Percentiles rank a stretch among this genome's conserved stretches.
phyloP scores from a whole-genome alignment of 495 filamentous ascomycete genomes.

The Xylaria intraflava region DNA sequence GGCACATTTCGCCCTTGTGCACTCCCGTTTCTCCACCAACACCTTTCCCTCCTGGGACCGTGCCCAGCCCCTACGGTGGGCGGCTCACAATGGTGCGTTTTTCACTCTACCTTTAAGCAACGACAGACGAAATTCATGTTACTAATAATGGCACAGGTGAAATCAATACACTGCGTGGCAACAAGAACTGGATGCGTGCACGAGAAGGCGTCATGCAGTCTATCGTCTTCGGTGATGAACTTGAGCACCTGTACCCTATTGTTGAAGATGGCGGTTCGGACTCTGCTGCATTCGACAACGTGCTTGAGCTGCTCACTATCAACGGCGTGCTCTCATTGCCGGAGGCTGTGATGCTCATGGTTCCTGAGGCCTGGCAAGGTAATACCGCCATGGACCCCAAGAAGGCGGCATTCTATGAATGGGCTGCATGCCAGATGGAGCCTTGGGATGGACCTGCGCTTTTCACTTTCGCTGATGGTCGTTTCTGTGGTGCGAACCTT shows the following conservation, averaged over 20 bases:
- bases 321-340: slow-evolving; percentile 96
- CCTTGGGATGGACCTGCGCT: slow-evolving; percentile 98
- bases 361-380: slow-evolving; percentile 98
- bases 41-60: slow-evolving; percentile 99
- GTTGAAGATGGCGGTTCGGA: slow-evolving; percentile 97
- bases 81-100: slow-evolving; percentile 84
- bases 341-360: slow-evolving; percentile 98
- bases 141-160: slow-evolving; percentile 48
- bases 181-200: slow-evolving; percentile 99
- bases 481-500: slow-evolving; percentile 97
- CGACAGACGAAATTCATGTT: slow-evolving; percentile 29
- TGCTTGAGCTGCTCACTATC: slow-evolving; percentile 88
- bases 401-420: slow-evolving; percentile 98
- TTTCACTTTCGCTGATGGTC: slow-evolving; percentile 96
- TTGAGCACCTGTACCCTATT: slow-evolving; percentile 87
- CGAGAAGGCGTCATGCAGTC: slow-evolving; percentile 95
- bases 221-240: slow-evolving; percentile 84
- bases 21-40: slow-evolving; percentile 98
- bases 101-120: slow-evolving; percentile 13
- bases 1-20: slow-evolving; percentile 94
- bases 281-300: slow-evolving; percentile 97
- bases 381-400: slow-evolving; percentile 86
- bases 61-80: slow-evolving; percentile 94
- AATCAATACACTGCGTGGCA: slow-evolving; percentile 96
- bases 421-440: slow-evolving; percentile 99